phyloP scores from a whole-genome alignment of 106 monocot genomes.

The Phalaenopsis aphrodite region DNA sequence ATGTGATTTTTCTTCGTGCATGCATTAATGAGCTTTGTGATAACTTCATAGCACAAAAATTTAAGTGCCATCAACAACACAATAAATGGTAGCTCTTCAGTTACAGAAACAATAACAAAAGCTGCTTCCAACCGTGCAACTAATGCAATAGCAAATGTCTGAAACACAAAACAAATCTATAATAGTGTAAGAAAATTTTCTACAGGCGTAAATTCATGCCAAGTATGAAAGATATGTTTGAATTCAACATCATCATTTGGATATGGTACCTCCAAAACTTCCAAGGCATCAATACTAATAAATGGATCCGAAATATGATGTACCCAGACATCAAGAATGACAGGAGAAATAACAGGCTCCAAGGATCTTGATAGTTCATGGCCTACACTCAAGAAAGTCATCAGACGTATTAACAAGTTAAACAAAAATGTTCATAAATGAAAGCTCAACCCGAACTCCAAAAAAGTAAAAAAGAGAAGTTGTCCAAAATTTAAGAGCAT shows the following conservation, averaged over 20 bases:
- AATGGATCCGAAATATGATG: slow-evolving; percentile 92
- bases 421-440: background rate
- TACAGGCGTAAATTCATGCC: background rate
- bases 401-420: background rate
- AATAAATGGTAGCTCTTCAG: background rate
- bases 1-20: background rate
- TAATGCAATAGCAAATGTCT: background rate
- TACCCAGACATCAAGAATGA: slow-evolving; percentile 80
- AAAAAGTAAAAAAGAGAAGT: background rate
- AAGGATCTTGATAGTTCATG: slow-evolving; percentile 44
- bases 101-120: background rate
- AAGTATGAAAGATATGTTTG: background rate
- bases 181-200: background rate
- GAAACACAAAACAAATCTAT: background rate
- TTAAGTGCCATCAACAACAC: background rate
- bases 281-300: slow-evolving; percentile 85
- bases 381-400: slow-evolving; percentile 26
- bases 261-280: slow-evolving; percentile 74
- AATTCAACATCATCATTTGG: background rate
- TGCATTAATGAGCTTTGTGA: background rate
- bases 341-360: slow-evolving; percentile 76
- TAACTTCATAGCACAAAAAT: background rate
- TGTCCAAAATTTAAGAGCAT: background rate
- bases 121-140: background rate
- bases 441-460: background rate